phyloP scores from a whole-genome alignment of 192 early-diverging fungal genomes.

The Coemansia erecta region DNA sequence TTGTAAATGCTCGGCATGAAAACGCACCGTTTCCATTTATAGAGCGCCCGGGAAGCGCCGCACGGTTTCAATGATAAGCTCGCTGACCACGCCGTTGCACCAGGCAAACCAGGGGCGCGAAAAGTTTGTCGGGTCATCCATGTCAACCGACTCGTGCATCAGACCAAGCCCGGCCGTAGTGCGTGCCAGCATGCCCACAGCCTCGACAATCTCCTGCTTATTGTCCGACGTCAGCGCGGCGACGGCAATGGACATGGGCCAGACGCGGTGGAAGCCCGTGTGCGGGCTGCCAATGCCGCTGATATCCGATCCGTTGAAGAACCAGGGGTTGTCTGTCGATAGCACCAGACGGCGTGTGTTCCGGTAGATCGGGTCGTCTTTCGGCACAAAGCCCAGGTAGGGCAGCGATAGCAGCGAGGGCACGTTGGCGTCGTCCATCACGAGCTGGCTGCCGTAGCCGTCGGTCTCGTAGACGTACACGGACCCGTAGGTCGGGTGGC shows the following conservation, averaged over 20 bases:
- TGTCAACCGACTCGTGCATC: conserved; percentile 61
- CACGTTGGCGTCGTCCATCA: conserved; percentile 70
- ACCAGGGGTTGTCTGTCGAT: conserved; percentile 59
- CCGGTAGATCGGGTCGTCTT: conserved; percentile 49
- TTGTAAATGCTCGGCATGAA: no score
- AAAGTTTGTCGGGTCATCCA: conserved; percentile 37
- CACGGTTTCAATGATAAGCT: conserved; percentile 21
- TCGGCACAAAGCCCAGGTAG: conserved; percentile 54
- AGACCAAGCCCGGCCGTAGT: conserved; percentile 53
- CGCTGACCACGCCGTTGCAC: conserved; percentile 61
- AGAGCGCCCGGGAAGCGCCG: conserved; percentile 5
- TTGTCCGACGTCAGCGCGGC: conserved; percentile 45
- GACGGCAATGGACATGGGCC: conserved; percentile 62
- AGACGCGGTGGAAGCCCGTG: conserved; percentile 50
- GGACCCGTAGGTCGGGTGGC: conserved; percentile 52
- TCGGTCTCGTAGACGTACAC: conserved; percentile 66
- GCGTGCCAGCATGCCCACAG: conserved; percentile 41
- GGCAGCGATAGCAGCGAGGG: conserved; percentile 60
- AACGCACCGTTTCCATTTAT: neutral
- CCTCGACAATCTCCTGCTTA: conserved; percentile 36
- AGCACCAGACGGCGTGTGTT: conserved; percentile 58
- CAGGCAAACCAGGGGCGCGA: conserved; percentile 61
- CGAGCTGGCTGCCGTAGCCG: conserved; percentile 57
- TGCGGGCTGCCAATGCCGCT: conserved; percentile 61
- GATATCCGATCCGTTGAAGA: conserved; percentile 50